Base-by-base conservation (phyloP, 306 rosid genomes). In the Ochetophila trinervis region DNA sequence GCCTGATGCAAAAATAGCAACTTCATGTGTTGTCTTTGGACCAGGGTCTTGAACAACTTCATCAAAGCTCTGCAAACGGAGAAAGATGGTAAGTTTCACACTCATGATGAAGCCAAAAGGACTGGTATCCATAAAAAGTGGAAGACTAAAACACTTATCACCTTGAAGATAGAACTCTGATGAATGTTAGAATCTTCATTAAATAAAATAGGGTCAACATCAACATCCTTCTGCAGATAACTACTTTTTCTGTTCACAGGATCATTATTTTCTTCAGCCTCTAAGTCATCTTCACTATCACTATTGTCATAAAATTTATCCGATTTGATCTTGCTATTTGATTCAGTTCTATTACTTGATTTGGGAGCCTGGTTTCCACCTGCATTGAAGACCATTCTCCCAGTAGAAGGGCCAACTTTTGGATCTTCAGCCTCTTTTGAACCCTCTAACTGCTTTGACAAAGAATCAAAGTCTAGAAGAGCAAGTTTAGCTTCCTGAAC, bases 401-500 rank as follows among this genome's bases (percentile, higher is more conserved):
- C 99, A 77, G 90, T 81, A 6, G 67, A 23, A 55, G 74, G 65
- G 59, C 59, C 80, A 62, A 67, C 56, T 68, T 79, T 80, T 27
- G 58, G 50, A 76, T 73, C 80, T 70, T 78, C 83, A 35, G 75
- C 70, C 69, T 74, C 87, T 60, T 34, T 68, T 63, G 87, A 66
- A 76, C 77, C 80, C 62, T 79, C 91, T 60, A 86, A 70, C 71
- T 79, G 85, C 74, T 68, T 84, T 75, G 88, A 67, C 68, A 90
- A 83, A 57, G 76, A 71, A 22, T 85, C 91, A 34, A 65, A 79
- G 76, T 92, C 95, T 75, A 85, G 81, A 77, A 90, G 64, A 73
- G 88, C 86, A 74, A 79, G 86, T 74, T 88, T 84, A 44, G 88
- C 96, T 78, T 88, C 97, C 70, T 84, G 89, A 78, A 84, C 79